Base-by-base conservation (phyloP, 2,329 filamentous ascomycete species). In the Leptographium lundbergii region DNA sequence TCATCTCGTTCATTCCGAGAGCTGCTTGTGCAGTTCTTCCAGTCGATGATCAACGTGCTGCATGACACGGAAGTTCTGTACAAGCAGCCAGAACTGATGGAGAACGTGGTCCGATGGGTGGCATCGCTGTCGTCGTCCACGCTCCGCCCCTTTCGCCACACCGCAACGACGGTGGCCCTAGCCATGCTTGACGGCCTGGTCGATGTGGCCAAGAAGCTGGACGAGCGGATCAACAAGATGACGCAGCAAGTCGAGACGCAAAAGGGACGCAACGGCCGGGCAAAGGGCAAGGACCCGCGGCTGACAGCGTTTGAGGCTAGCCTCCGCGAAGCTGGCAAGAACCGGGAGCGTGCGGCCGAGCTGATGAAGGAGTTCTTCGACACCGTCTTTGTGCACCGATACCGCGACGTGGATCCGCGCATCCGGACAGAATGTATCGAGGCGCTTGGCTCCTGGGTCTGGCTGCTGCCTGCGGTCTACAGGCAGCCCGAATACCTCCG, bases 361-460 rank as follows among this genome's bases (percentile, higher is more conserved):
- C 79, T 86, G 61, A 84, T 97, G 60, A 86, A 86, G 64, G 90
- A 95, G 64, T 89, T 91, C 66, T 95, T 97, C 68, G 88, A 96
- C 65, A 88, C 89, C 2, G 86, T 97, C 54, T 99, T 96, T 69
- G 87, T 96, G 34, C 92, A 99, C 72, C 86, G 94, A 54, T 99
- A 97, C 71, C 88, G 94, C 62, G 94, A 99, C 69, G 84, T 96
- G 34, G 94, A 99, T 67, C 84, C 89, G 7, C 88, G 84, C 66
- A 95, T 99, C 64, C 84, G 94, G 57, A 84, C 87, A 0, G 92
- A 96, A 67, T 96, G 92, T 68, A 86, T 95, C 27, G 84, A 88
- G 63, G 89, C 90, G 17, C 78, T 99, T 10, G 91, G 91, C 32
- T 81, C 85, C 48, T 99, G 94, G 94, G 95, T 97, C 65, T 81